Conservation (phyloP, 352 stramenopile species). For the Phytophthora pistaciae region DNA sequence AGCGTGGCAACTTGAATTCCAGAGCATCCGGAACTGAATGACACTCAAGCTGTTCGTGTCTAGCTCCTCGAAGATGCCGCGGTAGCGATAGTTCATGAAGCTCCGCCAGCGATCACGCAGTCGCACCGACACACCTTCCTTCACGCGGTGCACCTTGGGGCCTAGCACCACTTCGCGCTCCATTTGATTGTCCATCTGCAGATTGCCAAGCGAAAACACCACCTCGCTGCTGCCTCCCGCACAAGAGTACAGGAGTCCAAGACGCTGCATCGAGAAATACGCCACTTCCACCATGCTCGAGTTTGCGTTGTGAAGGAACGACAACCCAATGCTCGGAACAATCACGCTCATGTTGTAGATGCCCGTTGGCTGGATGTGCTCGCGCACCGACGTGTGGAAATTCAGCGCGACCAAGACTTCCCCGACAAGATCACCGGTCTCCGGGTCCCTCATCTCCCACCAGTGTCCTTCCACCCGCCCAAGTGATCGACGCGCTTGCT, state of each 20-base stretch:
- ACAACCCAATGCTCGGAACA: conserved; percentile 84
- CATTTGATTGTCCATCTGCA: conserved; percentile 94
- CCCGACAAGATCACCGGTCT: conserved; percentile 77
- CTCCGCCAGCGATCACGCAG: conserved; percentile 85
- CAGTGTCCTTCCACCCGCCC: conserved; percentile 81
- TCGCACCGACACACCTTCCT: conserved; percentile 88
- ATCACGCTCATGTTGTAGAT: conserved; percentile 83
- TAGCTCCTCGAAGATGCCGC: conserved; percentile 81
- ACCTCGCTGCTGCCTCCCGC: conserved; percentile 85
- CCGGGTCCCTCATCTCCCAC: conserved; percentile 85
- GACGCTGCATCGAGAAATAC: conserved; percentile 84
- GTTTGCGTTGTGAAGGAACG: conserved; percentile 88
- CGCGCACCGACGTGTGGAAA: conserved; percentile 71
- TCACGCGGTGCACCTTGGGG: conserved; percentile 84
- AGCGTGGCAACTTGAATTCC: conserved; percentile 82
- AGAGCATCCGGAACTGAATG: conserved; percentile 89
- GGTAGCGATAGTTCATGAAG: conserved; percentile 88
- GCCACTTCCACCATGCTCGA: conserved; percentile 89
- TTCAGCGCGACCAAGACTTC: conserved; percentile 88
- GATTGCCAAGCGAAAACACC: conserved; percentile 82
- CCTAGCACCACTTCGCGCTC: conserved; percentile 85
- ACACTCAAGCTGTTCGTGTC: conserved; percentile 77
- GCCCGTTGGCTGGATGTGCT: conserved; percentile 61
- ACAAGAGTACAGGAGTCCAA: conserved; percentile 81
- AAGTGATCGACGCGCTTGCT: conserved; percentile 74